A percentile compares a stretch with the other conserved stretches of the same genome.
These are phyloP conservation scores for Exophiala aquamarina DNA, from an alignment of 2,329 filamentous ascomycete species.

Conservation along the genomic window DNA sequence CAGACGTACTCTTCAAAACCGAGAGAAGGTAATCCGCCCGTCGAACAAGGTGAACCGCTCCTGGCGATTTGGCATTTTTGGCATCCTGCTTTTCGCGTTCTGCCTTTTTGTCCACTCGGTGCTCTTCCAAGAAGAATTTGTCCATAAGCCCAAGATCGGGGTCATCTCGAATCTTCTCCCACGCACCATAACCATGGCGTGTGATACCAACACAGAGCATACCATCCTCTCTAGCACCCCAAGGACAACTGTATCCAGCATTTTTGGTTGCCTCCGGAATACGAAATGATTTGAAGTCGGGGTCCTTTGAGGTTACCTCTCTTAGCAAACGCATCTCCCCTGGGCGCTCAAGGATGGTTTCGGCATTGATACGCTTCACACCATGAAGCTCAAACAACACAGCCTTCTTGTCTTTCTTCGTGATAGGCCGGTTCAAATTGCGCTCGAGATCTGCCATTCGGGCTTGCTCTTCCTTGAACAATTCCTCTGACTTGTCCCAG, in stretches of 20 bases:
- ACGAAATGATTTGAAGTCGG: conserved; percentile 75
- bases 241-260: conserved; percentile 85
- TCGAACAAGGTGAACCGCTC: conserved; percentile 94
- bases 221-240: conserved; percentile 90
- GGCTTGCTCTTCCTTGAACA: conserved; percentile 72
- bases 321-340: conserved; percentile 83
- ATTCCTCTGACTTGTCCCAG: conserved; percentile 66
- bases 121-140: conserved; percentile 95
- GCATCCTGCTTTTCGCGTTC: conserved; percentile 75
- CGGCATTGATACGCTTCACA: conserved; percentile 92
- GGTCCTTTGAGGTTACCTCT: conserved; percentile 63
- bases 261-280: conserved; percentile 89
- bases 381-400: conserved; percentile 92
- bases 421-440: conserved; percentile 73
- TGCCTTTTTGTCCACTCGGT: conserved; percentile 96
- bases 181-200: conserved; percentile 91
- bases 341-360: conserved; percentile 89
- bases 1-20: conserved; percentile 85
- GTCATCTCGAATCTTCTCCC: conserved; percentile 92
- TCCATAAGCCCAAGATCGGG: conserved; percentile 78
- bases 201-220: conserved; percentile 96
- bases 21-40: conserved; percentile 93
- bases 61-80: conserved; percentile 71
- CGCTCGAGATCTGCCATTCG: conserved; percentile 65
- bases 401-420: conserved; percentile 97